Evolutionary conservation across 176 grass and related monocot species (phyloP).

Genomic region (Oropetium thomaeum): DNA sequence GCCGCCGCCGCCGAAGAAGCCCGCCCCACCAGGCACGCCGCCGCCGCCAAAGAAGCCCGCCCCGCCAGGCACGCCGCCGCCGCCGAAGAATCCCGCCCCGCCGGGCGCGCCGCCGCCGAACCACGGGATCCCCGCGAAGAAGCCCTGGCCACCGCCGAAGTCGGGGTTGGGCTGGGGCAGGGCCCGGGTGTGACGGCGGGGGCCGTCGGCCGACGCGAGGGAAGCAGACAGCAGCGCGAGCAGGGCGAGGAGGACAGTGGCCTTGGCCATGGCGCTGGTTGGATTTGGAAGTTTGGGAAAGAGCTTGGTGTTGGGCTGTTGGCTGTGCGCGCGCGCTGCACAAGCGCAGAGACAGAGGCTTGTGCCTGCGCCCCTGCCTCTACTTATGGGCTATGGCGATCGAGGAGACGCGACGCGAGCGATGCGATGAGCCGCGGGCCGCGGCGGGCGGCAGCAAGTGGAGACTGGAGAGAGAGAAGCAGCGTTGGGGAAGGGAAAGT

Average conservation of each 20-base stretch:
- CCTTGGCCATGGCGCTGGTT: background rate
- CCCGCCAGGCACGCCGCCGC: no score
- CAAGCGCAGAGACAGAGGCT: background rate
- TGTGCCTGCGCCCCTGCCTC: no score
- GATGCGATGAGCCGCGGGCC: no score
- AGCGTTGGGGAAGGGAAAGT: slow-evolving; percentile 1
- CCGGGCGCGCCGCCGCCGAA: slow-evolving; percentile 19
- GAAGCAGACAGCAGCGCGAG: background rate
- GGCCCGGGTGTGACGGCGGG: no score
- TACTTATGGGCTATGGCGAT: background rate
- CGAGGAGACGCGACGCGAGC: no score
- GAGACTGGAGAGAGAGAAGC: no score
- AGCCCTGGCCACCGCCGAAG: background rate
- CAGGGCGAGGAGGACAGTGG: background rate
- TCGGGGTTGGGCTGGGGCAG: no score
- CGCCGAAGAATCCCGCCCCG: background rate
- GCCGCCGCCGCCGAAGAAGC: no score
- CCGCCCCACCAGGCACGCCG: no score
- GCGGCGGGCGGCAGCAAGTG: background rate
- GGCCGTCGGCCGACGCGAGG: background rate
- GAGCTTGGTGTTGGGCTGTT: no score
- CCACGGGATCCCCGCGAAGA: slow-evolving; percentile 27
- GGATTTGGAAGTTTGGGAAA: background rate
- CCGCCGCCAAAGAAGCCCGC: no score
- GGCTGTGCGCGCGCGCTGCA: background rate